phyloP scores from a whole-genome alignment of 177 flowering plant species.

The Vitis hybrid region DNA sequence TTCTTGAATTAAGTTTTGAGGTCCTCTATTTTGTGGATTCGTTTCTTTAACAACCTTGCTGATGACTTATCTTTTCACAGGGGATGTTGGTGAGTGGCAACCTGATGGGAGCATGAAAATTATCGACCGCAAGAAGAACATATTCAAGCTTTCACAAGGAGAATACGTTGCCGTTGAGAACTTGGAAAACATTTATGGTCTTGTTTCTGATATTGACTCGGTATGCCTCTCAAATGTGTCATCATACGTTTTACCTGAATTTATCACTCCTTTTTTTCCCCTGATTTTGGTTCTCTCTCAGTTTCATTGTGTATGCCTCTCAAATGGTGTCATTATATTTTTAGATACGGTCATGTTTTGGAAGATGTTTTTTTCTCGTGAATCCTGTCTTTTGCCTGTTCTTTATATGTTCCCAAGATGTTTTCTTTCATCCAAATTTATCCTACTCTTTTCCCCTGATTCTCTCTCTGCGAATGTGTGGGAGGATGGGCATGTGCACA shows the following conservation, averaged over 20 bases:
- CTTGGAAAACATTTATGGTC: constrained; percentile 81
- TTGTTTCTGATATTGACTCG: constrained; percentile 61
- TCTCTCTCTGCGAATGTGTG: too few species aligned
- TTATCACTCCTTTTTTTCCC: too few species aligned
- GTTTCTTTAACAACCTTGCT: constrained; percentile 2
- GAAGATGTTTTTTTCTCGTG: too few species aligned
- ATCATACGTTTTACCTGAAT: too few species aligned
- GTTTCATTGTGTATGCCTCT: too few species aligned
- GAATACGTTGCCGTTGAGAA: constrained; percentile 98
- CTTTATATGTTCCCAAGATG: too few species aligned
- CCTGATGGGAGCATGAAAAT: constrained; percentile 91
- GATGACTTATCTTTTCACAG: constrained; percentile 35
- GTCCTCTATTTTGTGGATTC: background rate
- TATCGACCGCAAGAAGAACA: constrained; percentile 95
- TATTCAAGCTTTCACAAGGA: constrained; percentile 98
- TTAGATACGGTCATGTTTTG: too few species aligned
- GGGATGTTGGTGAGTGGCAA: constrained; percentile 99
- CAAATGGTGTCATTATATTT: too few species aligned
- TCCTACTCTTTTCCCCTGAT: background rate
- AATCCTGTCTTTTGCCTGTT: too few species aligned
- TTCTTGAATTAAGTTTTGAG: background rate
- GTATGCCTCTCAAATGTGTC: constrained; percentile 31
- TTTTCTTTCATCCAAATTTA: background rate
- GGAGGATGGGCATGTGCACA: too few species aligned
- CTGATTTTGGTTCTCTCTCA: too few species aligned